phyloP scores from a whole-genome alignment of 768 basidiomycete genomes.

The Macrolepiota fuliginosa region DNA sequence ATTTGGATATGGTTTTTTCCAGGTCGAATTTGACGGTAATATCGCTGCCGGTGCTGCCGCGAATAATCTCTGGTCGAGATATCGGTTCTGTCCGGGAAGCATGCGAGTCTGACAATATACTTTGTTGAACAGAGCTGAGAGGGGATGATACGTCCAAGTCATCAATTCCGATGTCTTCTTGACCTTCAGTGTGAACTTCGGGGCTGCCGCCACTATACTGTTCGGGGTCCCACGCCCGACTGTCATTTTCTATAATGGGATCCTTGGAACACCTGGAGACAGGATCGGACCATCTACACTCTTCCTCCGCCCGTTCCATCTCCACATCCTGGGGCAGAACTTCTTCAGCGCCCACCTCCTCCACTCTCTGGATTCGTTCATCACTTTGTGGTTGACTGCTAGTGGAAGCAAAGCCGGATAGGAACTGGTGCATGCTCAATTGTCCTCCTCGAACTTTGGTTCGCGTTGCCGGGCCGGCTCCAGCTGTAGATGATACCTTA shows the following conservation, averaged over 20 bases:
- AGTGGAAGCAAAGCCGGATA: slow-evolving; percentile 6
- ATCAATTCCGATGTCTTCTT: slow-evolving; percentile 18
- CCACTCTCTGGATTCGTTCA: neutral
- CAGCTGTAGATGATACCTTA: neutral
- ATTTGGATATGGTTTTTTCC: slow-evolving; percentile 19
- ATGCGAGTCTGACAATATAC: slow-evolving; percentile 9
- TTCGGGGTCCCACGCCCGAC: neutral
- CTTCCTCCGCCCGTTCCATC: slow-evolving; percentile 9
- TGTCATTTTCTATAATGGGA: neutral
- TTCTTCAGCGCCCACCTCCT: slow-evolving; percentile 6
- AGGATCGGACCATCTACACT: no score
- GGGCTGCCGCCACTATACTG: no score
- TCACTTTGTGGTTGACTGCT: neutral
- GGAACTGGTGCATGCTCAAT: slow-evolving; percentile 11
- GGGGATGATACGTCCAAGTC: slow-evolving; percentile 18
- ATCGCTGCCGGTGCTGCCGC: slow-evolving; percentile 25
- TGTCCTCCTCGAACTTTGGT: slow-evolving; percentile 3
- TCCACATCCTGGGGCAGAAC: slow-evolving; percentile 19
- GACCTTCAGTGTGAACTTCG: neutral
- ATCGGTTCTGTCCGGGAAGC: slow-evolving; percentile 14
- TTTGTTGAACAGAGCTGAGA: slow-evolving; percentile 18
- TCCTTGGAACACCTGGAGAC: neutral
- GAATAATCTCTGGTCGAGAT: slow-evolving; percentile 39
- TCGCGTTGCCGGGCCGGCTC: neutral
- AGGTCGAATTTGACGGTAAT: slow-evolving; percentile 27